Evolutionary conservation across 805 yeast genomes (phyloP), one percentile per base, ranked within the genome.

Genomic region (Kodamaea lidongshanica): DNA sequence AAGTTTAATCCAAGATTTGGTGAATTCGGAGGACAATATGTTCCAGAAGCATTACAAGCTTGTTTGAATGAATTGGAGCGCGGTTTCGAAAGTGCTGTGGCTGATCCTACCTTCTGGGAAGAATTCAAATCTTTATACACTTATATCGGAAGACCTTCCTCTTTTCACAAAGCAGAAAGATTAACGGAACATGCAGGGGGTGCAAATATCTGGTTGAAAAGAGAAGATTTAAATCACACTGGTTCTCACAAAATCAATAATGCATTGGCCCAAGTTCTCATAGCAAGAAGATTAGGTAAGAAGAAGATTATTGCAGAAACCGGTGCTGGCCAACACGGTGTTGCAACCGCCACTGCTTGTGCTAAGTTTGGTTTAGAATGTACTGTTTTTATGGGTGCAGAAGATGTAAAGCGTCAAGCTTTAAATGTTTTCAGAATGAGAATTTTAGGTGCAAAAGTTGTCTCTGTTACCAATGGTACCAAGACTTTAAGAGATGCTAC

Each of bases 331-430:
- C 94, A 83, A 61, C 94, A 83, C 52, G 94, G 94, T 65, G 94
- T 83, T 21, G 94, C 94, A 22, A 83, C 92, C 30, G 94, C 94
- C 17, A 83, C 94, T 37, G 94, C 94, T 0, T 79, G 88, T 68
- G 94, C 94, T 41, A 82, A 82, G 51, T 83, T 92, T 46, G 98
- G 98, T 30, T 58, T 92, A 60, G 74, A 82, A 54, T 92, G 98
- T 67, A 85, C 85, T 10, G 94, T 92, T 19, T 89, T 75, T 52
- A 92, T 92, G 99, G 99, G 99, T 40, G 97, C 97, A 25, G 98
- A 92, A 63, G 99, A 92, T 65, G 95, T 85, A 25, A 81, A 96
- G 58, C 84, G 99, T 62, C 99, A 92, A 70, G 96, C 99, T 9
- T 70, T 92, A 43, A 92, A 92, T 51, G 99, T 92, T 22, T 92